These are phyloP conservation scores for Ricinus communis DNA, from an alignment of 345 rosid genomes.

Conservation along the genomic window DNA sequence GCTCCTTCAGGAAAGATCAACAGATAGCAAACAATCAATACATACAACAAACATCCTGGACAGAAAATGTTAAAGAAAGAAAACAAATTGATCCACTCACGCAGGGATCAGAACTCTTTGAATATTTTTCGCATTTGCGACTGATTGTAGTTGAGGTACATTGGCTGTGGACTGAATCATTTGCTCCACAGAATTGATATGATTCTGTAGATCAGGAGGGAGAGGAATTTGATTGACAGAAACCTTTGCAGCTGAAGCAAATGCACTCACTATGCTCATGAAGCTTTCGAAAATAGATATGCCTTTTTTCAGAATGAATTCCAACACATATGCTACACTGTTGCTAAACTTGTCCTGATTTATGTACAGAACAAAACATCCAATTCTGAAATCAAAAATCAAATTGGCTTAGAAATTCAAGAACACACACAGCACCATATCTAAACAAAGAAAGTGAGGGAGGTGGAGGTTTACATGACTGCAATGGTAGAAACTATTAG, in stretches of 20 bases:
- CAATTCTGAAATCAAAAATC: conserved; percentile 34
- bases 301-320: conserved; percentile 40
- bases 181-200: conserved; percentile 37
- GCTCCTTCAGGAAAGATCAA: conserved; percentile 37
- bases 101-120: conserved; percentile 26
- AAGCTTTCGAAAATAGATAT: conserved; percentile 28
- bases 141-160: conserved; percentile 17
- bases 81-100: conserved; percentile 25
- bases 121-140: background rate
- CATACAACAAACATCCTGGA: background rate
- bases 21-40: background rate
- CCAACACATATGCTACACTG: conserved; percentile 30
- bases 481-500: conserved; percentile 51
- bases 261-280: conserved; percentile 30
- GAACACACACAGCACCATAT: background rate
- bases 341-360: conserved; percentile 44
- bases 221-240: conserved; percentile 30
- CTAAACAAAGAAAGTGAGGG: background rate
- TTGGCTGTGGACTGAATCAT: conserved; percentile 18
- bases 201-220: conserved; percentile 32
- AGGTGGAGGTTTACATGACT: conserved; percentile 35
- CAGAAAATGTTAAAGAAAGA: background rate
- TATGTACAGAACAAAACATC: conserved; percentile 41
- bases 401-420: background rate
- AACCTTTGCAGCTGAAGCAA: conserved; percentile 39